Percentiles rank a stretch among this genome's conserved stretches.
Conservation (phyloP, 495 filamentous ascomycete genomes). For the Hypoxylon lienhwacheense region DNA sequence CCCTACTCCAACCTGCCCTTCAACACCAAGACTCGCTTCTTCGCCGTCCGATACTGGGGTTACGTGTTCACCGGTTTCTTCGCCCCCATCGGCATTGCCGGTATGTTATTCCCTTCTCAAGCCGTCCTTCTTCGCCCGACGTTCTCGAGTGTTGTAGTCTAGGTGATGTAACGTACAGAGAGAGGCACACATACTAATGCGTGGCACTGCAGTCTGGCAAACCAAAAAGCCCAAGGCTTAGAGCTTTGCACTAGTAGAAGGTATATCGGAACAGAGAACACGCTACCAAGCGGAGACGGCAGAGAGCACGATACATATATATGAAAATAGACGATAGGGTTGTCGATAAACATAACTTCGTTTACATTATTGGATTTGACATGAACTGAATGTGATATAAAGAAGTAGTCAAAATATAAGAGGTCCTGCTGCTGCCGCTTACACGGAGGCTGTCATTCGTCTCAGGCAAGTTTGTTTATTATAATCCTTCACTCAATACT, state of each 20-base stretch:
- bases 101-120: slow-evolving; percentile 56
- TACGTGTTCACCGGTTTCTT: slow-evolving; percentile 79
- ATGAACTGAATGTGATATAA: too few species aligned
- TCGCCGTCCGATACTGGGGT: slow-evolving; percentile 77
- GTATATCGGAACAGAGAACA: neutral
- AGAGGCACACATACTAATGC: slow-evolving; percentile 20
- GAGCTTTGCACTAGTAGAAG: slow-evolving; percentile 20
- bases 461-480: too few species aligned
- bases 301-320: slow-evolving; percentile 32
- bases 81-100: slow-evolving; percentile 76
- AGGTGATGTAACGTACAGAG: slow-evolving; percentile 4
- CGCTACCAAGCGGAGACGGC: slow-evolving; percentile 7
- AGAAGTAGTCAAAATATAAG: too few species aligned
- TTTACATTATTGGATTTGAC: slow-evolving; percentile 3
- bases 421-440: too few species aligned
- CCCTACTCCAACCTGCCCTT: slow-evolving; percentile 93
- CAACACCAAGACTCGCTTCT: slow-evolving; percentile 87
- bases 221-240: slow-evolving; percentile 67
- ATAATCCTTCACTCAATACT: too few species aligned
- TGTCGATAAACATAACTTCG: slow-evolving; percentile 14
- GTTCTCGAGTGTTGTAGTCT: neutral
- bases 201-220: slow-evolving; percentile 72
- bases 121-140: neutral
- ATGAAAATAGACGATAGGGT: slow-evolving; percentile 33
- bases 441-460: too few species aligned